phyloP scores from a whole-genome alignment of 2,329 filamentous ascomycete species.

The Chalaropsis ovoidea region DNA sequence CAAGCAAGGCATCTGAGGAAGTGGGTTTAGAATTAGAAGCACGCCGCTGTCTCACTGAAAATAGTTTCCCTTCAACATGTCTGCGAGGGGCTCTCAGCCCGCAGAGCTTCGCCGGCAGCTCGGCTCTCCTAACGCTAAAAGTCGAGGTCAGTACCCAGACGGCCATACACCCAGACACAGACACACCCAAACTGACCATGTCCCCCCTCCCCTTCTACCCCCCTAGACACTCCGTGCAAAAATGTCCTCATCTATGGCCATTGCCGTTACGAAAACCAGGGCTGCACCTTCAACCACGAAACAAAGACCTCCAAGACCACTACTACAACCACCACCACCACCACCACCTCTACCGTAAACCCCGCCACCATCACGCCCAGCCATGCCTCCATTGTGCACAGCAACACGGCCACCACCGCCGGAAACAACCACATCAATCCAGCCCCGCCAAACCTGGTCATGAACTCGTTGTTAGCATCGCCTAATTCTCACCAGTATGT shows the following conservation, averaged over 20 bases:
- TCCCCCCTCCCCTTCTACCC: background rate
- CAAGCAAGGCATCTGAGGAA: background rate
- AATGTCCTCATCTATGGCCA: slow-evolving; percentile 91
- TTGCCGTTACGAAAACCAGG: slow-evolving; percentile 83
- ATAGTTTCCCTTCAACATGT: slow-evolving; percentile 14
- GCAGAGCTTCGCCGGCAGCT: slow-evolving; percentile 44
- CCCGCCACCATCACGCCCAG: slow-evolving; percentile 18
- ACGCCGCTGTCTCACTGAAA: background rate
- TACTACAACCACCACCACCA: slow-evolving; percentile 6
- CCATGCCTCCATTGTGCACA: slow-evolving; percentile 26
- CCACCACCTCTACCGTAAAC: slow-evolving; percentile 17
- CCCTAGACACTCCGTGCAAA: slow-evolving; percentile 67
- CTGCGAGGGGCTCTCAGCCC: slow-evolving; percentile 29
- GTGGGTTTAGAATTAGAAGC: background rate
- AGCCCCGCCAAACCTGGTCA: slow-evolving; percentile 9
- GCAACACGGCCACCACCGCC: background rate
- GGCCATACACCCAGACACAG: background rate
- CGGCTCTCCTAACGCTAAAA: slow-evolving; percentile 48
- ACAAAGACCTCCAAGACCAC: slow-evolving; percentile 41
- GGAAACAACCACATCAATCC: slow-evolving; percentile 13
- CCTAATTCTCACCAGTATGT: slow-evolving; percentile 23
- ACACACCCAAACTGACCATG: slow-evolving; percentile 8
- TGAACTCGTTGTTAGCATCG: slow-evolving; percentile 20
- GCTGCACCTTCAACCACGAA: slow-evolving; percentile 82
- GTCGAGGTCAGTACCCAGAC: slow-evolving; percentile 38